Percentiles rank a stretch among this genome's conserved stretches.
Conservation (phyloP, 306 rosid species). For the Prunus dulcis region DNA sequence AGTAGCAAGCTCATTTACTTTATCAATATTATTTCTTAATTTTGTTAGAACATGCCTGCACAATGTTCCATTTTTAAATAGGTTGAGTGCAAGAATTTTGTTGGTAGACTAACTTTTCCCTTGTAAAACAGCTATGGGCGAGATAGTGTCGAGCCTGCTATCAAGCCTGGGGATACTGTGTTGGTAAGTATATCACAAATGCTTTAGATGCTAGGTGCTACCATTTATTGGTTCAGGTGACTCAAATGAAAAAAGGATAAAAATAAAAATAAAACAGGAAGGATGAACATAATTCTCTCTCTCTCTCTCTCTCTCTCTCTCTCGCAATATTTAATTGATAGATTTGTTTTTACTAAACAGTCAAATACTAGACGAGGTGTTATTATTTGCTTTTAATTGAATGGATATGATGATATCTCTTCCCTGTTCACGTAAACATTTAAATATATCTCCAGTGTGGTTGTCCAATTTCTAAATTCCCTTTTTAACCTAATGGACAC, state of each 20-base stretch:
- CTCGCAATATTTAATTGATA: not conserved
- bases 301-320: not conserved
- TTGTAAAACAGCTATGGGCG: conserved; percentile 70
- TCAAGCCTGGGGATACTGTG: conserved; percentile 83
- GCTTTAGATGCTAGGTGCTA: not conserved
- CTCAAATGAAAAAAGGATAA: not conserved
- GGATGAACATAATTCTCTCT: not conserved
- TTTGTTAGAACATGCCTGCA: no score
- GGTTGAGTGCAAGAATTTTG: not conserved
- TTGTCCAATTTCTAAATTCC: not conserved
- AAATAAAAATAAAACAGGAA: no score
- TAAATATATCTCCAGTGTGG: not conserved
- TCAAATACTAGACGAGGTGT: no score
- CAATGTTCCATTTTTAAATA: not conserved
- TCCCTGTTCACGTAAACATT: no score
- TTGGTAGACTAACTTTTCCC: conserved; percentile 16
- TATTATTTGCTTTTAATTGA: no score
- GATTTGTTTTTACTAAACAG: no score
- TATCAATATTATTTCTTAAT: no score
- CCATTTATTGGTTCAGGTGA: not conserved
- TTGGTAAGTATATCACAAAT: conserved; percentile 47
- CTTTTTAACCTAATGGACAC: not conserved
- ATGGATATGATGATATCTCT: no score
- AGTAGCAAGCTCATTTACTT: no score
- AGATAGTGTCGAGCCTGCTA: conserved; percentile 84